A percentile compares a stretch with the other conserved stretches of the same genome.
Evolutionary conservation across 225 moss, liverwort and hornwort species (phyloP).

Genomic region (Climacium dendroides): DNA sequence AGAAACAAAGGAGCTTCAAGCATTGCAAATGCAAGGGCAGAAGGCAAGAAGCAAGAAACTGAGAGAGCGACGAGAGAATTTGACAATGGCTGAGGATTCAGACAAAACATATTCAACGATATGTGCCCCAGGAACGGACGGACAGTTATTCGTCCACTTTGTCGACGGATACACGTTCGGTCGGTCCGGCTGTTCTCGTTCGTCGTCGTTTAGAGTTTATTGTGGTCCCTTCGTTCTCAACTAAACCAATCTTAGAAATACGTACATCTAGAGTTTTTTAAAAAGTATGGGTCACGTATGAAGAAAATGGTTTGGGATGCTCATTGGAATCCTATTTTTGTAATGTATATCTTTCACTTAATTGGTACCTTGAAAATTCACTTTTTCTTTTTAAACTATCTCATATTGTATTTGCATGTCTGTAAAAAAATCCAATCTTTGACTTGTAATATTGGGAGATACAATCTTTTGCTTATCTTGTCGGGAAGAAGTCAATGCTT

Average conservation of each 20-base stretch:
- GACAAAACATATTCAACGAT: neutral
- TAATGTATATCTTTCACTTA: neutral
- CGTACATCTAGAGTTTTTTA: neutral
- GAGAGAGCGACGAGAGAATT: neutral
- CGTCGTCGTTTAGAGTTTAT: neutral
- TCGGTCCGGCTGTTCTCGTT: neutral
- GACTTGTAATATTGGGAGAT: too few relatives aligned
- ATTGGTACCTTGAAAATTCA: neutral
- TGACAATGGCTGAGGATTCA: neutral
- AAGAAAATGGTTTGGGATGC: neutral
- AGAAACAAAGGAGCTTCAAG: neutral
- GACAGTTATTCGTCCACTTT: neutral
- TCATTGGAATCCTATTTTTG: neutral
- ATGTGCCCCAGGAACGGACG: neutral
- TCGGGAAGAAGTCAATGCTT: too few relatives aligned
- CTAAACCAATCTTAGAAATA: neutral
- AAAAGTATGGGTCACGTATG: neutral
- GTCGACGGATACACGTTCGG: neutral
- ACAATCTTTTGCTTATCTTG: too few relatives aligned
- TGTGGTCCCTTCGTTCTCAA: too few relatives aligned
- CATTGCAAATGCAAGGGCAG: neutral
- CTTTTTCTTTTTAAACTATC: neutral
- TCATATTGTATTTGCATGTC: neutral
- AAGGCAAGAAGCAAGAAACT: neutral
- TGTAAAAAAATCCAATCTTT: neutral